These are phyloP conservation scores for Rhodotorula sp. DNA, from an alignment of 1,284 basidiomycete species.

Conservation along the genomic window DNA sequence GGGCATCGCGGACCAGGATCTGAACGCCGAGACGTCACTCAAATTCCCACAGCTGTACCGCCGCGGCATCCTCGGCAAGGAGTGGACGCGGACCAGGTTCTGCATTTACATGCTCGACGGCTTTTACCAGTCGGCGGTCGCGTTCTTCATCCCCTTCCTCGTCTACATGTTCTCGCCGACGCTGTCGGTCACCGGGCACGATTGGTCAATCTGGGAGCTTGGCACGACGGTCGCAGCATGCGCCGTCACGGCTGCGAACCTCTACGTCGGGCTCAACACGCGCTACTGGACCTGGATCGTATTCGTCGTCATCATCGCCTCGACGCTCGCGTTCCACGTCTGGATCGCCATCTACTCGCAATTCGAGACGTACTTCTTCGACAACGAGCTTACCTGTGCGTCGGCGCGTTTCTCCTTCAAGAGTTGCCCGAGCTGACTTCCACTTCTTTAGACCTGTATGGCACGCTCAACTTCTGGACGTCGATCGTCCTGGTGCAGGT, in stretches of 20 bases:
- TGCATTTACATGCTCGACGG: slow-evolving; percentile 95
- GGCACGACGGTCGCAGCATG: slow-evolving; percentile 89
- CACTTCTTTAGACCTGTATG: slow-evolving; percentile 63
- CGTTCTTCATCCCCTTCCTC: slow-evolving; percentile 86
- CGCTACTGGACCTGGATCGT: slow-evolving; percentile 88
- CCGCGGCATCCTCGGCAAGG: slow-evolving; percentile 85
- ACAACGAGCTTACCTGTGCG: slow-evolving; percentile 58
- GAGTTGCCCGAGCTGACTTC: neutral
- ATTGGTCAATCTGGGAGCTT: slow-evolving; percentile 68
- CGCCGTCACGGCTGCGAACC: slow-evolving; percentile 76
- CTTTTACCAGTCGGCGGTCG: slow-evolving; percentile 84
- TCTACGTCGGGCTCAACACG: slow-evolving; percentile 83
- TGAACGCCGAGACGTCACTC: slow-evolving; percentile 84
- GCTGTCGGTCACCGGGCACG: slow-evolving; percentile 40
- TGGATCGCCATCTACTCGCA: slow-evolving; percentile 87
- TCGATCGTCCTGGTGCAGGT: slow-evolving; percentile 68
- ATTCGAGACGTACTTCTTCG: slow-evolving; percentile 68
- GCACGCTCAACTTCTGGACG: slow-evolving; percentile 78
- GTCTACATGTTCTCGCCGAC: slow-evolving; percentile 61
- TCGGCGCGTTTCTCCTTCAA: neutral
- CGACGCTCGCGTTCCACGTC: slow-evolving; percentile 68
- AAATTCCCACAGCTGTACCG: slow-evolving; percentile 93
- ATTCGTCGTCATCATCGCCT: slow-evolving; percentile 75
- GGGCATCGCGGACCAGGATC: slow-evolving; percentile 85
- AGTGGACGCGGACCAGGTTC: slow-evolving; percentile 89